These are phyloP conservation scores for Penicillium pulvis DNA, from an alignment of 495 filamentous ascomycete genomes.

Conservation along the genomic window DNA sequence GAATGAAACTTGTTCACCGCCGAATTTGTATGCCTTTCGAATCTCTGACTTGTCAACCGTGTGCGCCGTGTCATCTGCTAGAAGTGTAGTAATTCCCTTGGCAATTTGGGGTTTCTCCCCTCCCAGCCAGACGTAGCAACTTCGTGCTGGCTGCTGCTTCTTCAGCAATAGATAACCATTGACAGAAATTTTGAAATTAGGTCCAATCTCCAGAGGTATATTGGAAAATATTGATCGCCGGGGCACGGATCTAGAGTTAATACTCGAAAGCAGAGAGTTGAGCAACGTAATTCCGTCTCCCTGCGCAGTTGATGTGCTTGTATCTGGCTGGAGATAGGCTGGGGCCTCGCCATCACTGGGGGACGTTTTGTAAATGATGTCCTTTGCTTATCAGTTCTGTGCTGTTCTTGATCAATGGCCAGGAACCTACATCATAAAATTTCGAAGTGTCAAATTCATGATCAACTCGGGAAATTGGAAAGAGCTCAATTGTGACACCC, in stretches of 20 bases:
- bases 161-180: conserved; percentile 92
- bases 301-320: conserved; percentile 50
- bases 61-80: conserved; percentile 73
- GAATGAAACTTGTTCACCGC: conserved; percentile 86
- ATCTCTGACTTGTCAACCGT: conserved; percentile 80
- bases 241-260: conserved; percentile 88
- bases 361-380: conserved; percentile 72
- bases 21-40: conserved; percentile 94
- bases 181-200: conserved; percentile 81
- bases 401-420: neutral
- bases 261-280: conserved; percentile 79
- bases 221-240: conserved; percentile 85
- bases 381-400: conserved; percentile 45
- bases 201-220: conserved; percentile 82
- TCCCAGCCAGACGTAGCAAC: conserved; percentile 81
- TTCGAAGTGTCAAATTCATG: conserved; percentile 79
- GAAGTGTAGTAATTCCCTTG: conserved; percentile 66
- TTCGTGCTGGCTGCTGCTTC: conserved; percentile 74
- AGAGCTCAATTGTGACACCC: conserved; percentile 89
- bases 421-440: conserved; percentile 80
- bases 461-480: conserved; percentile 77
- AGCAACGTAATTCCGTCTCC: conserved; percentile 80
- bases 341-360: conserved; percentile 70
- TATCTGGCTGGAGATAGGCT: conserved; percentile 49
- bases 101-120: conserved; percentile 83